These are phyloP conservation scores for Metarhizium album DNA, from an alignment of 2,329 filamentous ascomycete species.

Conservation along the genomic window DNA sequence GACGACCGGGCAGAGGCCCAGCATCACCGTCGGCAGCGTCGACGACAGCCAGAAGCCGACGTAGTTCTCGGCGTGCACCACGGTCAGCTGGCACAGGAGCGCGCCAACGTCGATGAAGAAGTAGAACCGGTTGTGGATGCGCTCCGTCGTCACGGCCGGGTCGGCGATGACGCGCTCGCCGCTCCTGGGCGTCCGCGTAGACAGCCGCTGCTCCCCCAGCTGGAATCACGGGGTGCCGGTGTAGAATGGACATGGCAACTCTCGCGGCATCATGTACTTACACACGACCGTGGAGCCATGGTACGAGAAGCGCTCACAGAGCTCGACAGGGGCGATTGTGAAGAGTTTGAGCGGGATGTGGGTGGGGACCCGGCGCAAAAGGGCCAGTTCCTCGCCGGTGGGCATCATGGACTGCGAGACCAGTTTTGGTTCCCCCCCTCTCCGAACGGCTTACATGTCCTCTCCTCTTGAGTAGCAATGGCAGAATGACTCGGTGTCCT, in stretches of 20 bases:
- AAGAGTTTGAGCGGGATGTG: slow-evolving; percentile 55
- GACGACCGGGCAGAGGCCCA: slow-evolving; percentile 50
- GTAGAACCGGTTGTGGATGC: slow-evolving; percentile 56
- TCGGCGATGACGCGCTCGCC: slow-evolving; percentile 63
- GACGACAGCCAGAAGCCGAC: slow-evolving; percentile 66
- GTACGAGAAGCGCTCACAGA: slow-evolving; percentile 70
- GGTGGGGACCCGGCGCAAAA: slow-evolving; percentile 51
- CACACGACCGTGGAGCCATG: slow-evolving; percentile 61
- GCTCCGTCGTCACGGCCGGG: slow-evolving; percentile 54
- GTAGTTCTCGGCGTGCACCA: slow-evolving; percentile 67
- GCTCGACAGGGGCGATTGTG: slow-evolving; percentile 60
- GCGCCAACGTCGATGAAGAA: slow-evolving; percentile 52
- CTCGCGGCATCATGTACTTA: neutral
- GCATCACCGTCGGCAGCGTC: slow-evolving; percentile 55
- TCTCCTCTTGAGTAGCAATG: no score
- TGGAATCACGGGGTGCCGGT: slow-evolving; percentile 29
- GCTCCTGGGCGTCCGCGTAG: slow-evolving; percentile 41
- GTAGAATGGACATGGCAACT: no score
- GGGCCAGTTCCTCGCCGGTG: slow-evolving; percentile 47
- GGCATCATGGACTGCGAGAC: slow-evolving; percentile 16
- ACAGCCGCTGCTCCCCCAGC: slow-evolving; percentile 34
- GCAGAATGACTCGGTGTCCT: no score
- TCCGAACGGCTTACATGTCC: no score
- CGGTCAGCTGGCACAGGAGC: slow-evolving; percentile 42
- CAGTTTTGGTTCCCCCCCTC: neutral